These are phyloP conservation scores for Pseudogymnoascus sp. DNA, from an alignment of 2,329 filamentous ascomycete genomes.

Conservation along the genomic window DNA sequence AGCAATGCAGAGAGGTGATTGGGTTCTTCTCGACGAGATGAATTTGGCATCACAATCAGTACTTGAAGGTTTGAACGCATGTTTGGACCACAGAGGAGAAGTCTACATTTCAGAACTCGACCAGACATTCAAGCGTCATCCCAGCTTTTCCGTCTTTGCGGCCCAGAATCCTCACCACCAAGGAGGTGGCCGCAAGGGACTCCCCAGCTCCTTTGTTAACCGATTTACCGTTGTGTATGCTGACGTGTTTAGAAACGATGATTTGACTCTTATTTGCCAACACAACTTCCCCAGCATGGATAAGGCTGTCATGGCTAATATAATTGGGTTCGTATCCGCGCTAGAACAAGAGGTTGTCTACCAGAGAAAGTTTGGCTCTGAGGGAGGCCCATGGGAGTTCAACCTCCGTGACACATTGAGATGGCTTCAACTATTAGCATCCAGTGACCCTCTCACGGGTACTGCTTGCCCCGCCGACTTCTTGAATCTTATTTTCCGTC, in stretches of 20 bases:
- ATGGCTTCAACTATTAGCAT: conserved; percentile 69
- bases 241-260: conserved; percentile 74
- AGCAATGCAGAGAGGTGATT: conserved; percentile 93
- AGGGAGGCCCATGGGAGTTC: conserved; percentile 86
- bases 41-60: conserved; percentile 96
- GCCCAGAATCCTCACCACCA: conserved; percentile 98
- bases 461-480: conserved; percentile 61
- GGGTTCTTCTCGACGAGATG: conserved; percentile 98
- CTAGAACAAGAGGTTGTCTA: conserved; percentile 64
- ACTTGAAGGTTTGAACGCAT: conserved; percentile 90
- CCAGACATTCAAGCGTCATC: conserved; percentile 84
- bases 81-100: conserved; percentile 90
- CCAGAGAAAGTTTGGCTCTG: conserved; percentile 48
- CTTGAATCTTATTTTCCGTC: conserved; percentile 72
- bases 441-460: conserved; percentile 50
- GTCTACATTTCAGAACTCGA: conserved; percentile 94
- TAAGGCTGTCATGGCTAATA: conserved; percentile 48
- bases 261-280: conserved; percentile 73
- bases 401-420: conserved; percentile 84
- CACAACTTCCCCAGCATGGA: conserved; percentile 64
- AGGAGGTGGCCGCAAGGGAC: conserved; percentile 86
- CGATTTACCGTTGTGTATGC: conserved; percentile 97
- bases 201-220: conserved; percentile 94
- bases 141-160: conserved; percentile 87
- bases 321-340: conserved; percentile 75